Evolutionary conservation across 2,329 filamentous ascomycete genomes (phyloP), one percentile per base, ranked within the genome.

Genomic region (Ophiostoma sp.): DNA sequence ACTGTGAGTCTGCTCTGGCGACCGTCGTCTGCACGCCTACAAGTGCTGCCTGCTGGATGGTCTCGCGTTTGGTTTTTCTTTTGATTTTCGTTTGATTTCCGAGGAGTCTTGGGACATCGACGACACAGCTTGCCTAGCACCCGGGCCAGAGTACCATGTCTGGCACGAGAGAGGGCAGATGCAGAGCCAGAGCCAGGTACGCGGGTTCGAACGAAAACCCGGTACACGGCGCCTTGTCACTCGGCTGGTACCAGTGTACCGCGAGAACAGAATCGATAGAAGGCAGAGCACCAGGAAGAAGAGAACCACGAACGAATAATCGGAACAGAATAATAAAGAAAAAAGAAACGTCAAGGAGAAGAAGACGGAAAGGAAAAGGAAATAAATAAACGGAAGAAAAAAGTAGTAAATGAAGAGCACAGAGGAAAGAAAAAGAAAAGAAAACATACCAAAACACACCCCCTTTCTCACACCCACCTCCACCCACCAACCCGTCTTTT

Each of bases 381-480:
- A 40, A 64, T 9, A 18, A 9, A 9, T 9, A 40, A 44, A 55
- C 45, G 38, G n/a, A 11, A 27, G 6, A n/a, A 27, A 67, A 47
- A 49, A 49, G 11, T 8, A 8, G 36, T 52, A 38, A 65, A 65
- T 3, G 47, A 45, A 65, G 36, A 52, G n/a, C 18, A 66, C 8
- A 55, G 40, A 40, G 41, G 5, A 18, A 44, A 18, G 44, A 45
- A 62, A 40, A 66, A 66, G 44, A n/a, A 63, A 64, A 64, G 36
- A 66, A 68, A 18, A 52, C 18, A 60, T 18, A 36, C 40, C 12
- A 64, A 45, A 45, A 11, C 8, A 42, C 60, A 63, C 60, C 38
- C 60, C 60, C 40, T 42, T 41, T 63, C 58, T 36, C 60, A 63
- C 60, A n/a, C 60, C 60, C 27, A 36, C 52, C 58, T 63, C 60